phyloP scores from a whole-genome alignment of 2,329 filamentous ascomycete species.

The Arachnopeziza araneosa region DNA sequence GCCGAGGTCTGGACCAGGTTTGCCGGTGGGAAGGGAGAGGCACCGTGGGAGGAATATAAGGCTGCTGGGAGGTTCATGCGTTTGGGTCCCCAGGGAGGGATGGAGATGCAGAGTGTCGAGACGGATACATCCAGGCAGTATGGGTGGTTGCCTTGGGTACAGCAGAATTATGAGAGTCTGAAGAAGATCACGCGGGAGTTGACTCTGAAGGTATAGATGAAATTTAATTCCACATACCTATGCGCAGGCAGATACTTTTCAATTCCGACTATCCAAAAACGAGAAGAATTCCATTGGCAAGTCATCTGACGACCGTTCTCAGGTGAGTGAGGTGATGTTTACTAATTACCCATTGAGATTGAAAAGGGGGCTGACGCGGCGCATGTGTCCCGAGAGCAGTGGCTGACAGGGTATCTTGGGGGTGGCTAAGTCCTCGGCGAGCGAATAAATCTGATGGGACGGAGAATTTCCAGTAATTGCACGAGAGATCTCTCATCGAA shows the following conservation, averaged over 20 bases:
- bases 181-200: background rate
- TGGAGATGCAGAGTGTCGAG: background rate
- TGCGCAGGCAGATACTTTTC: no score
- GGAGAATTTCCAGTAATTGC: no score
- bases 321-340: no score
- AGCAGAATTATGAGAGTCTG: conserved; percentile 1
- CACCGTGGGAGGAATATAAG: background rate
- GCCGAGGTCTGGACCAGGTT: background rate
- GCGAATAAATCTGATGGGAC: background rate
- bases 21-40: background rate
- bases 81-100: background rate
- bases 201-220: background rate
- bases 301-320: no score
- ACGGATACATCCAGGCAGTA: conserved; percentile 1
- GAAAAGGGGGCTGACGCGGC: background rate
- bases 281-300: no score
- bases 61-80: background rate
- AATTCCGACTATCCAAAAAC: no score
- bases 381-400: background rate
- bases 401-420: background rate
- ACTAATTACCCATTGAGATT: background rate
- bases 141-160: background rate
- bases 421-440: background rate
- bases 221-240: no score
- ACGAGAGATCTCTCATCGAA: no score